Evolutionary conservation across 2,329 filamentous ascomycete genomes (phyloP).

Genomic region (Pseudomassariella vexata): DNA sequence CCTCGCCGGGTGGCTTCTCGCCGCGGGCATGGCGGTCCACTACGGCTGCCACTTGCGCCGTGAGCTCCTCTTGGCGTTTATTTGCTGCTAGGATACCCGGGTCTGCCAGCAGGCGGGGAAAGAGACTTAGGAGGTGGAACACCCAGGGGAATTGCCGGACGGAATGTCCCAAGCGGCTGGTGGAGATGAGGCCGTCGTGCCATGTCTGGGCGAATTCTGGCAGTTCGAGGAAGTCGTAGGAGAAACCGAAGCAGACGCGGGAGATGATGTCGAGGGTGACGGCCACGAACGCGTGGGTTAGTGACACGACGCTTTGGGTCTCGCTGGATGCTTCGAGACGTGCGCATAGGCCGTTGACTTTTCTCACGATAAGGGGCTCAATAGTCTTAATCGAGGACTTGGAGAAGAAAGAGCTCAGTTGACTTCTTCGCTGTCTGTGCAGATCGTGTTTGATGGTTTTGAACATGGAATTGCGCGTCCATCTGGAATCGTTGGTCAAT

Average conservation of each 20-base stretch:
- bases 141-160: slow-evolving; percentile 13
- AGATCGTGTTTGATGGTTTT: slow-evolving; percentile 6
- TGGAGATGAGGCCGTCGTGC: slow-evolving; percentile 9
- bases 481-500: neutral
- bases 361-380: neutral
- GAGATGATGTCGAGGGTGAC: slow-evolving; percentile 11
- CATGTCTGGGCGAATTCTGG: slow-evolving; percentile 9
- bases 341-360: neutral
- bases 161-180: slow-evolving; percentile 8
- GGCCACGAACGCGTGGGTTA: slow-evolving; percentile 3
- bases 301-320: slow-evolving; percentile 5
- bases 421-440: slow-evolving; percentile 4
- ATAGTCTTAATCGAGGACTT: neutral
- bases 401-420: slow-evolving; percentile 1
- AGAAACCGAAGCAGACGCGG: slow-evolving; percentile 11
- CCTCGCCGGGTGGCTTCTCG: no score
- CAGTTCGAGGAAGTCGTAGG: slow-evolving; percentile 11
- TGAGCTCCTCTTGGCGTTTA: slow-evolving; percentile 1
- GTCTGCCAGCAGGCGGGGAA: slow-evolving; percentile 6
- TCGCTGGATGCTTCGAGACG: no score
- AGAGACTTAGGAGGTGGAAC: slow-evolving; percentile 10
- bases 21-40: no score
- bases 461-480: slow-evolving; percentile 6
- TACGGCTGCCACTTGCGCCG: slow-evolving; percentile 12
- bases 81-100: neutral